Conservation (phyloP, 2,329 filamentous ascomycete genomes). For the Bipolaris cookei region DNA sequence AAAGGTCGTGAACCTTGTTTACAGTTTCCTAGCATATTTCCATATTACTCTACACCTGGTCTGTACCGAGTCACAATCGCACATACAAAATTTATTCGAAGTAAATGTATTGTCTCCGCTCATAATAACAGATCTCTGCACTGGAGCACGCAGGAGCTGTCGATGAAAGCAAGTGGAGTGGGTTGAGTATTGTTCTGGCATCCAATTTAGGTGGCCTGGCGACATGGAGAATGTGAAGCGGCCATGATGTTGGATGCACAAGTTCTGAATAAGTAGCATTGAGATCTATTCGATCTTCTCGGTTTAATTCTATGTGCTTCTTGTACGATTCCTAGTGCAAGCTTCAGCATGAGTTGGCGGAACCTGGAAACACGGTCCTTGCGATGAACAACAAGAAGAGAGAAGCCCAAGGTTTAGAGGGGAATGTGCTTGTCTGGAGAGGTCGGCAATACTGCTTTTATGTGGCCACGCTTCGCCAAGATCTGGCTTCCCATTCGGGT, state of each 20-base stretch:
- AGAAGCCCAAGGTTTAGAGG: background rate
- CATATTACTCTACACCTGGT: slow-evolving; percentile 14
- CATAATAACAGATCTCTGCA: slow-evolving; percentile 15
- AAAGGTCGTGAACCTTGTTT: slow-evolving; percentile 17
- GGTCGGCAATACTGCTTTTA: slow-evolving; percentile 6
- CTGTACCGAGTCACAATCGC: slow-evolving; percentile 6
- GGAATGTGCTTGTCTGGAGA: background rate
- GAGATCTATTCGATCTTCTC: background rate
- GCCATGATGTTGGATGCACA: slow-evolving; percentile 38
- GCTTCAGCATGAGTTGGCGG: background rate
- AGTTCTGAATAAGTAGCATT: background rate
- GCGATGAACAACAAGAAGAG: background rate
- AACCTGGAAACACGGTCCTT: background rate
- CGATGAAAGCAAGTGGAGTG: slow-evolving; percentile 14
- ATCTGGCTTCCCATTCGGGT: slow-evolving; percentile 1
- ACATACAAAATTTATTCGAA: background rate
- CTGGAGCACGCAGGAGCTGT: slow-evolving; percentile 6
- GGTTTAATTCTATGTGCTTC: background rate
- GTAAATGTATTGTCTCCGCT: slow-evolving; percentile 12
- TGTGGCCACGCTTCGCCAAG: slow-evolving; percentile 7
- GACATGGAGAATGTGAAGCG: slow-evolving; percentile 21
- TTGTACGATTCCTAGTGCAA: background rate
- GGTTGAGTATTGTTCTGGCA: slow-evolving; percentile 26
- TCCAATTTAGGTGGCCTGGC: slow-evolving; percentile 37
- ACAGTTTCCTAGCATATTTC: slow-evolving; percentile 14